A percentile compares a stretch with the other conserved stretches of the same genome.
phyloP scores from a whole-genome alignment of 2,329 filamentous ascomycete species.

The Phyllosticta paracitricarpa region DNA sequence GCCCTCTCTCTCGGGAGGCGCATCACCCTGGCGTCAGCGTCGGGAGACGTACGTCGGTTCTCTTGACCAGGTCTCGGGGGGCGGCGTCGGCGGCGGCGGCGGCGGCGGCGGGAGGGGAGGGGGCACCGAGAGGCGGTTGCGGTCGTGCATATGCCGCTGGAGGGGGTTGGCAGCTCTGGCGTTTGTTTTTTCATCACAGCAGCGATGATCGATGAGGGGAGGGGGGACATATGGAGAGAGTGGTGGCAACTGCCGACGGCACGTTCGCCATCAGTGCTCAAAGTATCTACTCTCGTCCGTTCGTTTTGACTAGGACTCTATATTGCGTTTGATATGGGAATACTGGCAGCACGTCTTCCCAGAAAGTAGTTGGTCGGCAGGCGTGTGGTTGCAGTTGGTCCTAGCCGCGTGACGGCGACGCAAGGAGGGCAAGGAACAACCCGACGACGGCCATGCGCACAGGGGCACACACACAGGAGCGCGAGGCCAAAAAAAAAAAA shows the following conservation, averaged over 20 bases:
- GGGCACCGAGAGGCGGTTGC: background rate
- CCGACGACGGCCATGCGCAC: background rate
- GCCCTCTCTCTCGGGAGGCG: background rate
- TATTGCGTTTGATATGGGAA: background rate
- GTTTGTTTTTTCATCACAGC: background rate
- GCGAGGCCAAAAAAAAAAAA: background rate
- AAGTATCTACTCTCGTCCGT: background rate
- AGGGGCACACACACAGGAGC: background rate
- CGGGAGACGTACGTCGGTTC: background rate
- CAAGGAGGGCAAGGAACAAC: background rate
- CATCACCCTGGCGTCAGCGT: background rate
- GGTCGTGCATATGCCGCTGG: background rate
- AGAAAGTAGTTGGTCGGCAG: background rate
- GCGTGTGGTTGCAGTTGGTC: background rate
- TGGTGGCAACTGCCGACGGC: background rate
- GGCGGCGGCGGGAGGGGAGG: background rate
- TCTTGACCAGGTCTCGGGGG: background rate
- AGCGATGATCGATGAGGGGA: background rate
- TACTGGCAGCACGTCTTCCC: background rate
- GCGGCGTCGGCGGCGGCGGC: background rate
- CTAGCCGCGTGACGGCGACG: background rate
- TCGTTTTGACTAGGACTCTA: background rate
- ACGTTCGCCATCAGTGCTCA: too few species aligned
- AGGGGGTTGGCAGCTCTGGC: background rate
- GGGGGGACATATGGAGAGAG: background rate